These are phyloP conservation scores for Chimonanthus salicifolius DNA, from an alignment of 164 flowering plant genomes.

Conservation along the genomic window DNA sequence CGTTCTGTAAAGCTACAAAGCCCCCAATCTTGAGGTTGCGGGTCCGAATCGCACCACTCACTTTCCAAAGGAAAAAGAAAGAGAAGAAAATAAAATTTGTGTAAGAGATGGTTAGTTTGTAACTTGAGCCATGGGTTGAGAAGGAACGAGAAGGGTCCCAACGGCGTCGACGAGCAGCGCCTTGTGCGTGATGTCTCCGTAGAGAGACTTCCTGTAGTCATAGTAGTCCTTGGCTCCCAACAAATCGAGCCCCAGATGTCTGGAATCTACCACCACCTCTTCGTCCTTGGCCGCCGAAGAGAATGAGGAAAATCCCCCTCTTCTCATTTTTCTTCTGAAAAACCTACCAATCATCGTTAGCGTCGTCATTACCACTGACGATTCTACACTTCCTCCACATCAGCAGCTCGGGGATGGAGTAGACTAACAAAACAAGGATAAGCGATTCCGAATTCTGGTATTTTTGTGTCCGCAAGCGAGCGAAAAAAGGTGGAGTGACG, in stretches of 20 bases:
- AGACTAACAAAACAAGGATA: no score
- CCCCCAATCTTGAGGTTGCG: no score
- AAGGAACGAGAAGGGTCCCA: conserved; percentile 85
- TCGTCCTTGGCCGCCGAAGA: conserved; percentile 20
- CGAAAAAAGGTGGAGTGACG: no score
- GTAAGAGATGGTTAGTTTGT: neutral
- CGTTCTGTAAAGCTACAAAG: neutral
- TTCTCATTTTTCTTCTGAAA: neutral
- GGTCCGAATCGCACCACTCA: neutral
- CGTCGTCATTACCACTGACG: neutral
- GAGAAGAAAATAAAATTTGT: neutral
- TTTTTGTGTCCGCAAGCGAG: no score
- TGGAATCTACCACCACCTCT: conserved; percentile 11
- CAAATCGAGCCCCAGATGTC: conserved; percentile 25
- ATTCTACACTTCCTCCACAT: no score
- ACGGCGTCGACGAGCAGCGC: conserved; percentile 92
- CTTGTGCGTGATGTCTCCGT: conserved; percentile 84
- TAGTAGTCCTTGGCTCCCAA: conserved; percentile 61
- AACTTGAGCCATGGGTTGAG: conserved; percentile 97
- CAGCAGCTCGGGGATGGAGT: no score
- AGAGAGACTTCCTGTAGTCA: conserved; percentile 69
- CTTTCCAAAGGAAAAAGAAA: neutral
- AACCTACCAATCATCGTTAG: neutral
- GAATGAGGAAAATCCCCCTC: conserved; percentile 1
- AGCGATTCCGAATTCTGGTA: no score